Conservation (phyloP, 2,329 filamentous ascomycete species). For the Leptographium flavum region DNA sequence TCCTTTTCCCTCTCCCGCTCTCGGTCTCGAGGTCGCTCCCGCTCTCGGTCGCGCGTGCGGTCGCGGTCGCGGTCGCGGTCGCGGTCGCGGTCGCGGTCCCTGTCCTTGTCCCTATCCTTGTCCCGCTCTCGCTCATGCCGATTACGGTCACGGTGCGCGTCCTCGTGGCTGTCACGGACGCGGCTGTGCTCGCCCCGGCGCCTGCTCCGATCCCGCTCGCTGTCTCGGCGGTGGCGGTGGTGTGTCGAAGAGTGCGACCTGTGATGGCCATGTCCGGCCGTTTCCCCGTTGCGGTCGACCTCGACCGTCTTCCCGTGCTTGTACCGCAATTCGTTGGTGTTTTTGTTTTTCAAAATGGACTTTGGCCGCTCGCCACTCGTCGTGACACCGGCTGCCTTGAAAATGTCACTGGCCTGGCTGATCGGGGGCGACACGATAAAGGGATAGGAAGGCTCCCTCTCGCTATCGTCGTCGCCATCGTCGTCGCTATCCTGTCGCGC, state of each 20-base stretch:
- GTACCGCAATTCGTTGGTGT: slow-evolving; percentile 41
- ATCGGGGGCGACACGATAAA: slow-evolving; percentile 21
- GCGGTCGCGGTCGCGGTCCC: slow-evolving; percentile 27
- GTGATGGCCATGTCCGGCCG: neutral
- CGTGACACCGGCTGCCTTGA: slow-evolving; percentile 20
- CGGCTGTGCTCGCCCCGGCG: neutral
- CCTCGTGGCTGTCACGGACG: slow-evolving; percentile 18
- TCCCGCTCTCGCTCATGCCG: slow-evolving; percentile 10
- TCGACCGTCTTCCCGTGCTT: slow-evolving; percentile 31
- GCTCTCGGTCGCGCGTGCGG: slow-evolving; percentile 3
- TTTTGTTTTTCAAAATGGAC: slow-evolving; percentile 47
- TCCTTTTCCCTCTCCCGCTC: neutral
- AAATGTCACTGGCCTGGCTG: slow-evolving; percentile 15
- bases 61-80: slow-evolving; percentile 19
- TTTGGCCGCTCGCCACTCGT: slow-evolving; percentile 25
- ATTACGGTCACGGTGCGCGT: slow-evolving; percentile 17
- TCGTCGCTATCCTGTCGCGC: neutral
- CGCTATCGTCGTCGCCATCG: neutral
- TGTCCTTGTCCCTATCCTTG: slow-evolving; percentile 23
- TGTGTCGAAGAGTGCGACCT: neutral
- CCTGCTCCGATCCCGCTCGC: neutral
- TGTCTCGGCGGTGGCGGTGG: slow-evolving; percentile 12
- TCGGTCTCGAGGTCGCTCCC: slow-evolving; percentile 1
- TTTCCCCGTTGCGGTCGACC: slow-evolving; percentile 17
- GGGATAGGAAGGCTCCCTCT: slow-evolving; percentile 19